Evolutionary conservation across 2,329 filamentous ascomycete genomes (phyloP).

Genomic region (Nemania serpens): DNA sequence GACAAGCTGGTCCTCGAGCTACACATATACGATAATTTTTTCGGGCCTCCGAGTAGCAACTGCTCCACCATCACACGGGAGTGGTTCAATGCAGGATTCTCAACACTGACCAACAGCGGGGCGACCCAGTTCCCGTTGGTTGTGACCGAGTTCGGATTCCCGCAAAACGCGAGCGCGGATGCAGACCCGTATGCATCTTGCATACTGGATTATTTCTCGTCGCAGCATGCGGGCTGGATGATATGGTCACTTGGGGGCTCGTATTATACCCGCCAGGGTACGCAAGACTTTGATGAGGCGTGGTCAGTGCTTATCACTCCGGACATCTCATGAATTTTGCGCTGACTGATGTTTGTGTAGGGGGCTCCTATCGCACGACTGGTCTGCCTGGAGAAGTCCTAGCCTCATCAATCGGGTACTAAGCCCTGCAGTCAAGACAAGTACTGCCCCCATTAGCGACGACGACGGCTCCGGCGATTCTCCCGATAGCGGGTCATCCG

Average conservation of each 20-base stretch:
- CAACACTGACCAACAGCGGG: conserved; percentile 48
- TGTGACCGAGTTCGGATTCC: conserved; percentile 59
- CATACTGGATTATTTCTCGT: conserved; percentile 53
- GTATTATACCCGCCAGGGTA: conserved; percentile 60
- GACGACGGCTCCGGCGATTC: conserved; percentile 9
- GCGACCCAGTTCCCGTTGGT: conserved; percentile 52
- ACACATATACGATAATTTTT: conserved; percentile 60
- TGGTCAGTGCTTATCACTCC: conserved; percentile 43
- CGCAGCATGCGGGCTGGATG: conserved; percentile 57
- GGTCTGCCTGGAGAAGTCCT: conserved; percentile 54
- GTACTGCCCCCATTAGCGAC: conserved; percentile 25
- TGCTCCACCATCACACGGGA: conserved; percentile 52
- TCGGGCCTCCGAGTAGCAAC: conserved; percentile 42
- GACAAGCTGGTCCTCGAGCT: conserved; percentile 64
- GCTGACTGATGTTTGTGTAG: conserved; percentile 19
- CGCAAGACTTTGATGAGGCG: conserved; percentile 58
- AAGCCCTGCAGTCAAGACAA: conserved; percentile 30
- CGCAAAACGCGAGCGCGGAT: conserved; percentile 52
- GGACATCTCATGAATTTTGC: not conserved
- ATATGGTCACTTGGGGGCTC: conserved; percentile 62
- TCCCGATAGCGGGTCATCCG: conserved; percentile 9
- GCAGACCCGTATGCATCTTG: conserved; percentile 56
- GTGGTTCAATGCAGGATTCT: conserved; percentile 56
- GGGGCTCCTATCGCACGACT: conserved; percentile 59
- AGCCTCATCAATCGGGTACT: conserved; percentile 45